Conservation (phyloP, 164 flowering plant species). For the Magnolia kwangsiensis region DNA sequence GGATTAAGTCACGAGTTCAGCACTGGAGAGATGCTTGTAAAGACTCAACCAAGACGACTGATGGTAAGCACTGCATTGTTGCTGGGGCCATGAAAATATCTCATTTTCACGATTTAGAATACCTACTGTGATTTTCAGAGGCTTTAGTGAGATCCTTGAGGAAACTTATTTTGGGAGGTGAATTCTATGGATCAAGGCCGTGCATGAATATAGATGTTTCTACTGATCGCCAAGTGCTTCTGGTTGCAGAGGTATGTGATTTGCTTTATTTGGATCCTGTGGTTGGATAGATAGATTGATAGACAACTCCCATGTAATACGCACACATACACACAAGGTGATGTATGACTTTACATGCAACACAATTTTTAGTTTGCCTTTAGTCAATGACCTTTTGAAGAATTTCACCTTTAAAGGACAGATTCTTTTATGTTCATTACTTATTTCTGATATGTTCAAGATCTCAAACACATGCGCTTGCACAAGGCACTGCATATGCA, state of each 20-base stretch:
- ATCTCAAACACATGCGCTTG: no score
- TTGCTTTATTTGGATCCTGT: constrained; percentile 1
- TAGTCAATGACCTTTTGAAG: no score
- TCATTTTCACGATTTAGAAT: background rate
- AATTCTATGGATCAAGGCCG: constrained; percentile 65
- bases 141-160: constrained; percentile 51
- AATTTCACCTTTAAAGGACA: no score
- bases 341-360: no score
- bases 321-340: background rate
- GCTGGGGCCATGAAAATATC: background rate
- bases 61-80: constrained; percentile 32
- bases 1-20: constrained; percentile 60
- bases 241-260: constrained; percentile 53
- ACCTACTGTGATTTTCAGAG: constrained; percentile 35
- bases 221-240: constrained; percentile 78
- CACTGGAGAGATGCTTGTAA: constrained; percentile 60
- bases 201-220: constrained; percentile 72
- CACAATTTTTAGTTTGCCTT: no score
- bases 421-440: no score
- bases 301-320: background rate
- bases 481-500: no score
- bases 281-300: constrained; percentile 6
- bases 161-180: constrained; percentile 51
- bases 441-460: no score
- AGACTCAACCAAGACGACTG: constrained; percentile 29